Evolutionary conservation across 2,329 filamentous ascomycete genomes (phyloP).

Genomic region (Exophiala sideris): DNA sequence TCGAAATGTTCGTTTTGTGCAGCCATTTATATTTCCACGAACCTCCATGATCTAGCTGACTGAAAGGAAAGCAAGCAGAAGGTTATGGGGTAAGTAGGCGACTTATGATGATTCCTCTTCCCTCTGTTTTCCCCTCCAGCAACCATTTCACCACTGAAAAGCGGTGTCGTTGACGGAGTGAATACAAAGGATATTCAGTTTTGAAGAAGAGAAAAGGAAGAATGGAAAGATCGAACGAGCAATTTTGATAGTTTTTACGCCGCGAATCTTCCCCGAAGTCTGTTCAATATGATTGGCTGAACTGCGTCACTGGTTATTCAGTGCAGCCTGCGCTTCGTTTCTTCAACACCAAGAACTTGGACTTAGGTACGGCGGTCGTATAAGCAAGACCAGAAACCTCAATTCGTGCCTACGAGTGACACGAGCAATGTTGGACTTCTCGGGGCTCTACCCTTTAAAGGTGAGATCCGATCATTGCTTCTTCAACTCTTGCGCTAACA

Average conservation of each 20-base stretch:
- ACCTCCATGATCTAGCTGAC: constrained; percentile 37
- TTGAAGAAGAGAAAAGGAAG: constrained; percentile 36
- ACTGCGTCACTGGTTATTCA: constrained; percentile 29
- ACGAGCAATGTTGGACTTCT: constrained; percentile 28
- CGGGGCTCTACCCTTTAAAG: constrained; percentile 49
- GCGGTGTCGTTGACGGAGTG: constrained; percentile 41
- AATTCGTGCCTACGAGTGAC: constrained; percentile 17
- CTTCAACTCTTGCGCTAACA: constrained; percentile 8
- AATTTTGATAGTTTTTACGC: not conserved
- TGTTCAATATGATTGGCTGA: constrained; percentile 13
- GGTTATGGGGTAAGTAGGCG: constrained; percentile 46
- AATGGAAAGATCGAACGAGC: not conserved
- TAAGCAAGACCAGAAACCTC: not conserved
- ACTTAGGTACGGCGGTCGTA: not conserved
- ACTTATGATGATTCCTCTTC: constrained; percentile 36
- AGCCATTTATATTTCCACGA: constrained; percentile 47
- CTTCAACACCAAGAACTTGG: not conserved
- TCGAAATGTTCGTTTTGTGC: constrained; percentile 32
- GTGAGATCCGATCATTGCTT: constrained; percentile 31
- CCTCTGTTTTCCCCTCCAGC: constrained; percentile 48
- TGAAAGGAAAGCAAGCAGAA: constrained; percentile 30
- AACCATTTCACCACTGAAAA: constrained; percentile 33
- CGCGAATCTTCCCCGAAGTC: not conserved
- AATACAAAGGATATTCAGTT: constrained; percentile 47
- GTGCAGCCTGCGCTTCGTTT: constrained; percentile 4